These are phyloP conservation scores for Aspergillus amoenus DNA, from an alignment of 2,329 filamentous ascomycete species.

Conservation along the genomic window DNA sequence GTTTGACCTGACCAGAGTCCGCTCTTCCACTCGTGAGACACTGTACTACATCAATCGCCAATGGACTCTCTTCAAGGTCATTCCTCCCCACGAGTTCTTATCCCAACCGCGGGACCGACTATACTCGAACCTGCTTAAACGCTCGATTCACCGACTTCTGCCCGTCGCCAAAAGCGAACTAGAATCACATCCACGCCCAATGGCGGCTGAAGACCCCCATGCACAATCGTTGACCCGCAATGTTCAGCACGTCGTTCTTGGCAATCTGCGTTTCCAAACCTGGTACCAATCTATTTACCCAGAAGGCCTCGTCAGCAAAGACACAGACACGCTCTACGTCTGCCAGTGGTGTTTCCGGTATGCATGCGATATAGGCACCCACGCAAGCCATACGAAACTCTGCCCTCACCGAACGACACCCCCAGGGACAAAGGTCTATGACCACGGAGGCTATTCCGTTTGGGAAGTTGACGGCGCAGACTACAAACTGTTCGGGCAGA, in stretches of 20 bases:
- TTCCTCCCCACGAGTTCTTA: background rate
- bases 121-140: background rate
- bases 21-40: too few species aligned
- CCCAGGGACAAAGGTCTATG: slow-evolving; percentile 75
- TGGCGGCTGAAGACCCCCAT: slow-evolving; percentile 29
- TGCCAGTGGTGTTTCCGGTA: slow-evolving; percentile 97
- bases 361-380: slow-evolving; percentile 49
- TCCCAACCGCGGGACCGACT: slow-evolving; percentile 1
- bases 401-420: slow-evolving; percentile 57
- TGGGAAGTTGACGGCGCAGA: slow-evolving; percentile 91
- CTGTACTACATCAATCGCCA: background rate
- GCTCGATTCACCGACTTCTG: background rate
- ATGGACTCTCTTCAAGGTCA: slow-evolving; percentile 14
- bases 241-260: slow-evolving; percentile 82
- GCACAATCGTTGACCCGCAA: slow-evolving; percentile 62
- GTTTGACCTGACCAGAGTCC: background rate
- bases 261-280: slow-evolving; percentile 77
- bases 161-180: background rate
- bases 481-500: slow-evolving; percentile 88
- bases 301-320: slow-evolving; percentile 60
- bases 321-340: slow-evolving; percentile 69
- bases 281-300: slow-evolving; percentile 93
- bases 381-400: slow-evolving; percentile 40
- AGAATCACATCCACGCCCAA: slow-evolving; percentile 16
- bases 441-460: slow-evolving; percentile 76